Evolutionary conservation across 768 basidiomycete genomes (phyloP).

Genomic region (Mycena rosella): DNA sequence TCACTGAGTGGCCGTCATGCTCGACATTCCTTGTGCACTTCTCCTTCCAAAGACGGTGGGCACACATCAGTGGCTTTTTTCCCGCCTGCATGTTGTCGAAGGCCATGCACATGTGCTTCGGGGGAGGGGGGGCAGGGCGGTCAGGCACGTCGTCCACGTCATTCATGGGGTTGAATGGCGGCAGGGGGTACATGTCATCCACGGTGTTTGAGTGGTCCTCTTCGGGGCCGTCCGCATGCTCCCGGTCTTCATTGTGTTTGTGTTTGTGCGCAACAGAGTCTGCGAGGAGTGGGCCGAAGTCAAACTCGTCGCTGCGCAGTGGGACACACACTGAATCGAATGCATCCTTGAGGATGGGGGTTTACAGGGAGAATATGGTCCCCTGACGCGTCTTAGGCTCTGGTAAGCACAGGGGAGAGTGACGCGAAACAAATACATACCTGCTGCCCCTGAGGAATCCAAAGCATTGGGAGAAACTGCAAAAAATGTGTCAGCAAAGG

Average conservation of each 20-base stretch:
- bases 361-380: background rate
- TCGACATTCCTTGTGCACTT: background rate
- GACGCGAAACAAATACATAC: background rate
- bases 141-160: too few relatives aligned
- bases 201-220: background rate
- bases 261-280: background rate
- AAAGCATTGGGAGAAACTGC: background rate
- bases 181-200: too few relatives aligned
- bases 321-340: background rate
- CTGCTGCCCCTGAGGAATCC: background rate
- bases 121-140: background rate
- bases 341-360: too few relatives aligned
- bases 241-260: background rate
- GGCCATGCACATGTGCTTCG: background rate
- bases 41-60: background rate
- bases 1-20: background rate
- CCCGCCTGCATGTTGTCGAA: background rate
- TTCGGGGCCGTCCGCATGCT: background rate
- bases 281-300: background rate
- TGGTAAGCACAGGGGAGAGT: background rate
- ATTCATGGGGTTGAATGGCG: too few relatives aligned
- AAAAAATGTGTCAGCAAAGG: background rate
- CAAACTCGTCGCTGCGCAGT: background rate
- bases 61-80: background rate
- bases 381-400: background rate